Percentiles rank a stretch among this genome's conserved stretches.
These are phyloP conservation scores for Cyberlindnera amylophila DNA, from an alignment of 805 yeast genomes.

Conservation along the genomic window DNA sequence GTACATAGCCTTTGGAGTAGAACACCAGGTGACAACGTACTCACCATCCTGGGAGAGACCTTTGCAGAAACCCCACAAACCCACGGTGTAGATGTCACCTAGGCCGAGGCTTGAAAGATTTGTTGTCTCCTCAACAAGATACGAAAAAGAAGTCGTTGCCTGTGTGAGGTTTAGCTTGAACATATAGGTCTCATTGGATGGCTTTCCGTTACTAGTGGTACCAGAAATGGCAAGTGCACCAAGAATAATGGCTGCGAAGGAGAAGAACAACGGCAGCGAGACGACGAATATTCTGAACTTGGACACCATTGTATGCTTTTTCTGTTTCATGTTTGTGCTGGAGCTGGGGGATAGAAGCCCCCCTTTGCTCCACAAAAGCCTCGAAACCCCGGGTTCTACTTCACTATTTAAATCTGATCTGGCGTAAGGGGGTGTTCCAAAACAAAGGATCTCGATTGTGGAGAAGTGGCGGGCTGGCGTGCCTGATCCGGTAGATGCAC, in stretches of 20 bases:
- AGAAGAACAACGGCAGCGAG: constrained; percentile 27
- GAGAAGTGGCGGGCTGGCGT: too few species aligned
- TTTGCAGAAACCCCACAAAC: constrained; percentile 63
- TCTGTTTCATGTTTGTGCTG: neutral
- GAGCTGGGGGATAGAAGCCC: neutral
- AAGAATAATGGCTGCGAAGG: constrained; percentile 42
- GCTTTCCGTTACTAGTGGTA: constrained; percentile 37
- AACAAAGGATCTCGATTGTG: too few species aligned
- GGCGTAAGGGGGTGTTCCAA: too few species aligned
- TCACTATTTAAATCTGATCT: too few species aligned
- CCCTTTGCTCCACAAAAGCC: too few species aligned
- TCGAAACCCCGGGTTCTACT: too few species aligned
- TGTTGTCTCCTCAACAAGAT: neutral
- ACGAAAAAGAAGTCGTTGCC: constrained; percentile 6
- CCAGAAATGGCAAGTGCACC: constrained; percentile 51
- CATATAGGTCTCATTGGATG: constrained; percentile 42
- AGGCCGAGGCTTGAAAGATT: constrained; percentile 31
- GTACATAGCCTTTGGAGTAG: constrained; percentile 51
- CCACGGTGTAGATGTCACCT: constrained; percentile 47
- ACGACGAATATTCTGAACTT: constrained; percentile 24
- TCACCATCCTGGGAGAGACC: constrained; percentile 29
- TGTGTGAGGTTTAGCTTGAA: constrained; percentile 42
- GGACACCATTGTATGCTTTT: constrained; percentile 16
- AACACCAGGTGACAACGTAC: constrained; percentile 44
- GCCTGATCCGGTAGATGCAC: too few species aligned